Evolutionary conservation across 352 stramenopile genomes (phyloP).

Genomic region (Pythium grandisporangium): DNA sequence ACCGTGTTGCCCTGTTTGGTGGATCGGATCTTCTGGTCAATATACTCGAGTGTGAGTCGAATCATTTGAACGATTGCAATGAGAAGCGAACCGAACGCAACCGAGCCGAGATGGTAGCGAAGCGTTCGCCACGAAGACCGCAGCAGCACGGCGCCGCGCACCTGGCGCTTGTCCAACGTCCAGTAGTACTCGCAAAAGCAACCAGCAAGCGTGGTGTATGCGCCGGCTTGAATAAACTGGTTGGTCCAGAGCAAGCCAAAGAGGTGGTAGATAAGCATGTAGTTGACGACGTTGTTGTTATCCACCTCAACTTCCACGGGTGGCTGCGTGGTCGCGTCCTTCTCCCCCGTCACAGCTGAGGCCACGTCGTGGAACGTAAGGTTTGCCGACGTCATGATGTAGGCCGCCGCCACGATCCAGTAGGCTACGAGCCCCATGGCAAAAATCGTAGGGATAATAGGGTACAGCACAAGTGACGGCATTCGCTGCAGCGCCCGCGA

Average conservation of each 20-base stretch:
- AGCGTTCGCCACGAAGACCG: conserved; percentile 56
- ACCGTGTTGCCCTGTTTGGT: conserved; percentile 54
- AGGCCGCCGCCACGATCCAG: conserved; percentile 72
- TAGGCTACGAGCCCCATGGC: conserved; percentile 54
- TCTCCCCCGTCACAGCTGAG: conserved; percentile 13
- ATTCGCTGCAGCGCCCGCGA: conserved; percentile 73
- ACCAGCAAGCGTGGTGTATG: conserved; percentile 66
- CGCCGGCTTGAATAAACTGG: conserved; percentile 76
- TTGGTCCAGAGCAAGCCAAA: conserved; percentile 81
- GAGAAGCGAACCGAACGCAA: conserved; percentile 83
- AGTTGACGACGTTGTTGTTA: conserved; percentile 63
- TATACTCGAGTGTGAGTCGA: conserved; percentile 62
- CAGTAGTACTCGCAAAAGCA: conserved; percentile 85
- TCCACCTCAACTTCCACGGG: conserved; percentile 26
- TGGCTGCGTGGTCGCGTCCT: conserved; percentile 2
- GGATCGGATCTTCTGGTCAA: conserved; percentile 67
- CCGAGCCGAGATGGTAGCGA: conserved; percentile 72
- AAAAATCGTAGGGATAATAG: conserved; percentile 60
- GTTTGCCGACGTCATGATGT: conserved; percentile 59
- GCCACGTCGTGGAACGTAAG: conserved; percentile 40
- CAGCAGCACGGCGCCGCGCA: conserved; percentile 33
- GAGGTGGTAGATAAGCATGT: conserved; percentile 77
- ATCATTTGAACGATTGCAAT: conserved; percentile 82
- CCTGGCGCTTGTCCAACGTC: conserved; percentile 66
- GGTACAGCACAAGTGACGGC: conserved; percentile 70